Evolutionary conservation across 2,329 filamentous ascomycete species (phyloP).

Genomic region (Tolypocladium album): DNA sequence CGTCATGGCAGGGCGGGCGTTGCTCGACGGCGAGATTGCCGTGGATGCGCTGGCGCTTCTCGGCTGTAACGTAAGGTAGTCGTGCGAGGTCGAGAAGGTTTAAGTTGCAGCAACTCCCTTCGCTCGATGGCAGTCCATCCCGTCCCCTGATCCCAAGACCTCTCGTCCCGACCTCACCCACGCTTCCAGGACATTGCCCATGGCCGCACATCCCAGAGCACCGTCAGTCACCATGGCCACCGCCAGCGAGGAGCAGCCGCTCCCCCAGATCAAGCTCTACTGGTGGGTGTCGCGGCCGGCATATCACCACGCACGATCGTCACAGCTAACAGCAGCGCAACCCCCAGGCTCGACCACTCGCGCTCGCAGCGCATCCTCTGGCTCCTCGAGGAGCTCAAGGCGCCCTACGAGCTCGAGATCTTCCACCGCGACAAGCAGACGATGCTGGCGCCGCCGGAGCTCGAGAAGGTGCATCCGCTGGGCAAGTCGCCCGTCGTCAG

Average conservation of each 20-base stretch:
- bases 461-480: conserved; percentile 70
- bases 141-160: neutral
- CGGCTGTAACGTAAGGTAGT: too few species aligned
- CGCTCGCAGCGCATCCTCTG: conserved; percentile 75
- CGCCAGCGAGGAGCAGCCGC: conserved; percentile 5
- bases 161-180: neutral
- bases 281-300: too few species aligned
- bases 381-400: conserved; percentile 72
- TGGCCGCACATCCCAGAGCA: neutral
- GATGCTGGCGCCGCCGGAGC: conserved; percentile 61
- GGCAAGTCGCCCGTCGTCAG: conserved; percentile 78
- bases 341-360: conserved; percentile 65
- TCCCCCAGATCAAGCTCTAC: conserved; percentile 50
- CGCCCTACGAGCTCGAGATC: conserved; percentile 70
- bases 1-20: neutral
- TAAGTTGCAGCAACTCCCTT: neutral
- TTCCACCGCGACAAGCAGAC: conserved; percentile 58
- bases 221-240: conserved; percentile 11
- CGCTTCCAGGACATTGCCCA: too few species aligned
- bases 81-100: too few species aligned
- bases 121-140: neutral
- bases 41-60: neutral
- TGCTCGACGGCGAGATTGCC: neutral
- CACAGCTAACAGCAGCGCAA: neutral
- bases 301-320: too few species aligned